phyloP scores from a whole-genome alignment of 805 yeast genomes.

The Metschnikowia reukaufii region DNA sequence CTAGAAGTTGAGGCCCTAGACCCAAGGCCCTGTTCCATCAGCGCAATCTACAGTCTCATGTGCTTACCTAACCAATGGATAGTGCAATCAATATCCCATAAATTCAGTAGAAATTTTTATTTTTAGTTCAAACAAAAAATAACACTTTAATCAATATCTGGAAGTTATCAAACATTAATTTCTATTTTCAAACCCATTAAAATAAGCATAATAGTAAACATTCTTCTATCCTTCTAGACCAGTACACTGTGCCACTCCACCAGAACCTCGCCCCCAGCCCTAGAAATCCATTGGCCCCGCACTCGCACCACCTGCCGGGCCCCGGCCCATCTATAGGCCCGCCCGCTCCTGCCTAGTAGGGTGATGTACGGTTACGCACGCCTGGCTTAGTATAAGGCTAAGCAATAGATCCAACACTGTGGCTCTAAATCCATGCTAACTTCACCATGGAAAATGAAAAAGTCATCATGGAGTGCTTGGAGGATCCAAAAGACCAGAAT shows the following conservation, averaged over 20 bases:
- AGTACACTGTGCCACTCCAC: no score
- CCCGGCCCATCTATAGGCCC: not conserved
- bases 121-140: no score
- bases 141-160: no score
- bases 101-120: no score
- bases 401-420: no score
- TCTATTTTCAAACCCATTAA: no score
- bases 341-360: not conserved
- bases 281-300: not conserved
- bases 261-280: not conserved
- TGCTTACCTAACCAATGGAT: not conserved
- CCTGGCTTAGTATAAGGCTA: no score
- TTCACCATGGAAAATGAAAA: slow-evolving; percentile 8
- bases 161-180: no score
- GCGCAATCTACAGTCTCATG: not conserved
- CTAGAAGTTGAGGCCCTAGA: not conserved
- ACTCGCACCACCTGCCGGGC: not conserved
- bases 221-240: no score
- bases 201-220: no score
- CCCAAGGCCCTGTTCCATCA: not conserved
- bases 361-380: not conserved
- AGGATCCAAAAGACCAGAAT: slow-evolving; percentile 28
- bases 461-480: slow-evolving; percentile 8
- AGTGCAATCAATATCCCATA: no score
- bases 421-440: slow-evolving; percentile 1